These are phyloP conservation scores for Zangia roseola DNA, from an alignment of 768 basidiomycete species.

Conservation along the genomic window DNA sequence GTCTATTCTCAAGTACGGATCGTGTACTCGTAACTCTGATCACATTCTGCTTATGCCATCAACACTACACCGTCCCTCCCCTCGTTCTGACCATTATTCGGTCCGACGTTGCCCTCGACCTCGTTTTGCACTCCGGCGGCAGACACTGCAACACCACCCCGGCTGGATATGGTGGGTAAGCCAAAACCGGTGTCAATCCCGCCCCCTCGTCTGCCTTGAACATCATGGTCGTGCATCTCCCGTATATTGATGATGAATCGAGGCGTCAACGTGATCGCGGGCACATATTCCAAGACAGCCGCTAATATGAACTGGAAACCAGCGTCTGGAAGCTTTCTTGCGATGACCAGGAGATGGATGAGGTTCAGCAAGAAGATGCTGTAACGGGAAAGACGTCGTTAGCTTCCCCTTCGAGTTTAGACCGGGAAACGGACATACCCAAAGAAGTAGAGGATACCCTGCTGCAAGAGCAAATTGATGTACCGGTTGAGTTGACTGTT, in stretches of 20 bases:
- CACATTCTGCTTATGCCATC: too few relatives aligned
- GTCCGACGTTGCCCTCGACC: too few relatives aligned
- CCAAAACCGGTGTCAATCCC: constrained; percentile 1
- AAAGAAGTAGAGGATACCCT: constrained; percentile 1
- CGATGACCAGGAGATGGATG: background rate
- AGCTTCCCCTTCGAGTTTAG: too few relatives aligned
- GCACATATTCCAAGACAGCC: background rate
- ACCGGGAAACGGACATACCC: background rate
- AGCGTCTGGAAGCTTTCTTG: background rate
- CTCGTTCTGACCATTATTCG: too few relatives aligned
- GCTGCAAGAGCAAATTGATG: background rate
- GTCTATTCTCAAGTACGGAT: too few relatives aligned
- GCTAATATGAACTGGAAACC: background rate
- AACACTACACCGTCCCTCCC: too few relatives aligned
- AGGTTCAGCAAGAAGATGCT: background rate
- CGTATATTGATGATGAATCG: constrained; percentile 1
- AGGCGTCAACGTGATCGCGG: background rate
- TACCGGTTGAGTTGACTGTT: background rate
- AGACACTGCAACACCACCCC: too few relatives aligned
- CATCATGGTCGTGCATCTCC: background rate
- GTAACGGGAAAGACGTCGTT: too few relatives aligned
- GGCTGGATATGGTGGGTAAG: background rate
- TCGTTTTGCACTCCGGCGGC: too few relatives aligned
- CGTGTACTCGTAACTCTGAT: too few relatives aligned
- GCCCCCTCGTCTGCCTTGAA: too few relatives aligned